Evolutionary conservation across 768 basidiomycete genomes (phyloP).

Genomic region (Boletus rex-veris): DNA sequence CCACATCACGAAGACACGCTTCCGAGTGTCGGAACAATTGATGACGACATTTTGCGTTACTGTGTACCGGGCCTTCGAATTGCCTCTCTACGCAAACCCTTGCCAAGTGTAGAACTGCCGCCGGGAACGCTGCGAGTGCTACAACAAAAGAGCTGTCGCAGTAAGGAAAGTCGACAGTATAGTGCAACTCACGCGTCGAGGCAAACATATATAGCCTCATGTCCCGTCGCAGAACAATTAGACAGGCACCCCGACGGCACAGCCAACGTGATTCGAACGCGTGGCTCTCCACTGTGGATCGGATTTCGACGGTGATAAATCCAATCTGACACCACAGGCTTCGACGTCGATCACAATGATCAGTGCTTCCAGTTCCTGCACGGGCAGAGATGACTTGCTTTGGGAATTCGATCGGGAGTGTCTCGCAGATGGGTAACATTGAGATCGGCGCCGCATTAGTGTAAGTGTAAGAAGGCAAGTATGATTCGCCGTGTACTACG

Average conservation of each 20-base stretch:
- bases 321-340: constrained; percentile 9
- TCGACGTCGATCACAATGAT: constrained; percentile 27
- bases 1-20: not conserved
- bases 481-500: not conserved
- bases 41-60: not conserved
- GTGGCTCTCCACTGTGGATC: constrained; percentile 15
- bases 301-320: constrained; percentile 14
- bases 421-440: constrained; percentile 5
- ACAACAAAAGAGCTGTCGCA: constrained; percentile 2
- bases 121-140: not conserved
- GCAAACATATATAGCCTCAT: constrained; percentile 13
- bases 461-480: constrained; percentile 4
- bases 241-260: constrained; percentile 14
- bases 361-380: constrained; percentile 14
- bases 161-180: constrained; percentile 8
- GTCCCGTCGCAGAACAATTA: constrained; percentile 13
- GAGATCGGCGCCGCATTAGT: constrained; percentile 11
- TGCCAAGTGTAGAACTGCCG: not conserved
- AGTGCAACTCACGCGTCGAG: constrained; percentile 5
- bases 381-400: constrained; percentile 16
- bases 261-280: constrained; percentile 22
- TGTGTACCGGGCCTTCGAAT: not conserved
- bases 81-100: not conserved
- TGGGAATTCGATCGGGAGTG: constrained; percentile 15
- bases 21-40: not conserved